Evolutionary conservation across 805 yeast genomes (phyloP), one percentile per base, ranked within the genome.

Genomic region (Yarrowia bubula): DNA sequence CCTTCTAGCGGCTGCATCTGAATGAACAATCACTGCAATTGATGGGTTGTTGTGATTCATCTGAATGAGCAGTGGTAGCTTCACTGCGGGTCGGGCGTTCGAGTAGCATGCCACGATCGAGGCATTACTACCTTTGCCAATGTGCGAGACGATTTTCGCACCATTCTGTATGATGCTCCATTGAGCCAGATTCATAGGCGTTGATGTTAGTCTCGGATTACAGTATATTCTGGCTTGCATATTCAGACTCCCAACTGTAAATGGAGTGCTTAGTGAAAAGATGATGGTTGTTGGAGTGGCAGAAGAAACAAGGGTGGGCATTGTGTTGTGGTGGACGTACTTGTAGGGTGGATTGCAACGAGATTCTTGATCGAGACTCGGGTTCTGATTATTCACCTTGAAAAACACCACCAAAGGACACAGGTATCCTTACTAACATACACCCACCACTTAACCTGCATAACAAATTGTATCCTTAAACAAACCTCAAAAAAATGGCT

Each of bases 161-260:
- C 61, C 61, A 55, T 55, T 55, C 18, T 41, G 61, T 15, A 55
- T 39, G 38, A 41, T 55, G 61, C 61, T 55, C 61, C 61, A 55
- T 55, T 41, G 61, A 15, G 47, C 61, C 47, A 55, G 47, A 11
- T 39, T 41, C 61, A 55, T 55, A 7, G 58, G 42, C 13, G 41
- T 15, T 15, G 55, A 5, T 48, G 55, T 14, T 11, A 17, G 48
- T 44, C 11, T 13, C 28, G 8, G 10, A 44, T 44, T n/a, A 15
- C 31, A n/a, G n/a, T n/a, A n/a, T n/a, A n/a, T 22, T 5, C 31
- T 17, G 5, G 28, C 28, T 22, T 47, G 53, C 28, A 44, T 44
- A 15, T 42, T 17, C 13, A 31, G 46, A 42, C 28, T 22, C 28
- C 28, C 28, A 22, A 22, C 28, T 22, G 28, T 22, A 22, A 22